Evolutionary conservation across 805 yeast species (phyloP), one percentile per base, ranked within the genome.

Genomic region (Maudiozyma turicensis): DNA sequence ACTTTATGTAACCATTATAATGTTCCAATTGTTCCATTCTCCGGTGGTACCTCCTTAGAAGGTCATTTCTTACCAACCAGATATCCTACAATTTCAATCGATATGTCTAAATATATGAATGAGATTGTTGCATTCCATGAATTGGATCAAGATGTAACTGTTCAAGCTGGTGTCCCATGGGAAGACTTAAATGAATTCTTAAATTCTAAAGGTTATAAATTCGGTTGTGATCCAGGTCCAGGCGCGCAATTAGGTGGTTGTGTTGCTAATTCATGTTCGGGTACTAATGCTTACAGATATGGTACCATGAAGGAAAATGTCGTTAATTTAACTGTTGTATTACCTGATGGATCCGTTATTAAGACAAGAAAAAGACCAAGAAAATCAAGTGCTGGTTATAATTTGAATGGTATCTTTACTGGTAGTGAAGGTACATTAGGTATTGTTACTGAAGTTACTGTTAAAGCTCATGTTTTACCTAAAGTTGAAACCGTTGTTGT

Each of bases 401-500:
- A 84, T 57, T 69, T 85, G 61, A 86, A 85, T 45, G 82, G 84
- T n/a, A 64, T 85, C 50, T 83, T 85, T 59, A 71, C 82, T 46
- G 93, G 95, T 0, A 74, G 84, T 42, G 93, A 86, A 58, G 93
- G 95, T 7, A 85, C 95, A 0, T 64, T 86, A 48, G 95, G 93
- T 2, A 73, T 86, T 14, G 79, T 85, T 32, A 85, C 89, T 2
- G 90, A 85, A 56, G 86, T 86, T 2, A 84, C 91, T 0, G 69
- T 85, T 44, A 82, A 79, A 57, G 67, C 85, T 44, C 81, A 82
- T 54, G 84, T 81, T 14, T 76, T 74, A 51, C 91, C 91, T 1
- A 68, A 71, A 56, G 59, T 72, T 38, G 91, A 86, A 59, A 75
- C 78, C 47, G 86, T 87, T 31, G 81, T 84, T 5, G 75, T 86